These are phyloP conservation scores for Ballota nigra DNA, from an alignment of 257 asterid genomes.

Conservation along the genomic window DNA sequence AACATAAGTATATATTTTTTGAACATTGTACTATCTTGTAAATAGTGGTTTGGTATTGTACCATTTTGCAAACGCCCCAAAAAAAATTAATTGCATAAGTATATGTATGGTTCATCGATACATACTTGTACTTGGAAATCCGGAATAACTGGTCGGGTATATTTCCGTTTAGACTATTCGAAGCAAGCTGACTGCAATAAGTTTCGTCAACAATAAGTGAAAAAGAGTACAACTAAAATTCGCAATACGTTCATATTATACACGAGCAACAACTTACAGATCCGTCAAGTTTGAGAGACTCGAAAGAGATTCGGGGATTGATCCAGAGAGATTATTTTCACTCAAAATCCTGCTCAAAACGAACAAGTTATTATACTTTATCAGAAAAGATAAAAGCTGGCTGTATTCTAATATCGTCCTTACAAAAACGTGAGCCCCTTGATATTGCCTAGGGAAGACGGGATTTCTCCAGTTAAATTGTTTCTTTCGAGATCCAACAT, in stretches of 20 bases:
- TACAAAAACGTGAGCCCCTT: conserved; percentile 36
- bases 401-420: conserved; percentile 27
- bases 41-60: too few relatives aligned
- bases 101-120: not conserved
- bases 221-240: not conserved
- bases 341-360: conserved; percentile 56
- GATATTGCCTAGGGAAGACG: conserved; percentile 56
- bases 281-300: conserved; percentile 48
- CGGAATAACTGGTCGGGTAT: conserved; percentile 62
- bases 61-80: too few relatives aligned
- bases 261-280: conserved; percentile 46
- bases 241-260: not conserved
- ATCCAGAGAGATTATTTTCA: conserved; percentile 67
- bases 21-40: too few relatives aligned
- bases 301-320: conserved; percentile 72
- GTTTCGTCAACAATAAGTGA: conserved; percentile 12
- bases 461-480: conserved; percentile 63
- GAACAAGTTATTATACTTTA: not conserved
- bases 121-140: conserved; percentile 73
- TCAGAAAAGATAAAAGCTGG: not conserved
- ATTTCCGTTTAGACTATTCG: conserved; percentile 63
- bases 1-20: too few relatives aligned
- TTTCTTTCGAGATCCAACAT: conserved; percentile 49
- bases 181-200: conserved; percentile 71
- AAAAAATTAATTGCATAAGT: too few relatives aligned